Percentiles rank a stretch among this genome's conserved stretches.
Evolutionary conservation across 225 moss, liverwort and hornwort genomes (phyloP).

Genomic region (Polytrichum commune): DNA sequence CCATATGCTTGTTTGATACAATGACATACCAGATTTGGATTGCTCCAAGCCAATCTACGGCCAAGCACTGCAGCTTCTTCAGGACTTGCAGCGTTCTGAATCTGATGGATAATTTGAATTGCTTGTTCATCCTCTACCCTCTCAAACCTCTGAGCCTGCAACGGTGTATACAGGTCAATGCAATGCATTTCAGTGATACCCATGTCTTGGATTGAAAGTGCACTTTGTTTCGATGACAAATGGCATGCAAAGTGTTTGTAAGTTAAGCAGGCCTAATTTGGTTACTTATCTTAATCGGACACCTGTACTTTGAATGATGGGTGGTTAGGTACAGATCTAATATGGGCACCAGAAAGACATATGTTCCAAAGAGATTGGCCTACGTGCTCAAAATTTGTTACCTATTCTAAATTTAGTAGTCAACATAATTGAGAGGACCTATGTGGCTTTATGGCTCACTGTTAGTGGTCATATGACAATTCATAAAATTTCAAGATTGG

Average conservation of each 20-base stretch:
- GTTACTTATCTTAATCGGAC: no score
- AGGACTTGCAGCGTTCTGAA: conserved; percentile 34
- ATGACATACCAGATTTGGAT: conserved; percentile 15
- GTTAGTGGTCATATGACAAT: no score
- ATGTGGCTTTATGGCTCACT: no score
- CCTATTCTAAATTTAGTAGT: no score
- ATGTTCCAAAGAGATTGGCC: no score
- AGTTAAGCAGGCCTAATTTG: background rate
- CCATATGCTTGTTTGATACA: background rate
- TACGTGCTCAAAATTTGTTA: no score
- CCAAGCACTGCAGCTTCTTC: conserved; percentile 49
- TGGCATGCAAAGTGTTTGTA: background rate
- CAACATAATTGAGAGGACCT: no score
- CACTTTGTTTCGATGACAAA: background rate
- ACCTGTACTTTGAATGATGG: no score
- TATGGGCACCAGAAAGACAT: no score
- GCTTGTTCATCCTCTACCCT: conserved; percentile 35
- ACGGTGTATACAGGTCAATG: background rate
- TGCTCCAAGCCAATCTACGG: conserved; percentile 27
- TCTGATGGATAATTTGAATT: conserved; percentile 22
- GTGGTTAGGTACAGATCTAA: no score
- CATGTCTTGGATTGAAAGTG: background rate
- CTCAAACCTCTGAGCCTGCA: conserved; percentile 39
- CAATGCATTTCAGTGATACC: background rate
- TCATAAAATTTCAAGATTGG: no score